A percentile compares a stretch with the other conserved stretches of the same genome.
Conservation (phyloP, 1,284 basidiomycete species). For the Ustilago hordei region DNA sequence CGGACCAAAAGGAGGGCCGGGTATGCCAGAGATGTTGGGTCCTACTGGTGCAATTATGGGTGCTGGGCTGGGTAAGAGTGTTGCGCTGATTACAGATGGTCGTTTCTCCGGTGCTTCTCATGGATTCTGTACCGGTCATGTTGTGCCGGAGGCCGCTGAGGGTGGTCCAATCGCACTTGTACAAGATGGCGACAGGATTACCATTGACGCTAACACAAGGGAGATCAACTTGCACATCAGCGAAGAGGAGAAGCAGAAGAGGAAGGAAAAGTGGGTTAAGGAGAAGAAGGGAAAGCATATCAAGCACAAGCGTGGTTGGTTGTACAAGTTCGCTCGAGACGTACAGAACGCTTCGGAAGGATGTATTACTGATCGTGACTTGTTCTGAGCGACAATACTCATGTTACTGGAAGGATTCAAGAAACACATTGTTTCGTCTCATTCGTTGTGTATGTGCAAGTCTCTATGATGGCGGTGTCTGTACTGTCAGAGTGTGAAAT, state of each 20-base stretch:
- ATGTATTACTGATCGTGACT: constrained; percentile 46
- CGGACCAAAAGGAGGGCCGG: constrained; percentile 90
- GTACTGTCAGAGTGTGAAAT: background rate
- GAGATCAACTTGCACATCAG: constrained; percentile 54
- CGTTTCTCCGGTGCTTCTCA: constrained; percentile 86
- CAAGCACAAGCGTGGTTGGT: constrained; percentile 49
- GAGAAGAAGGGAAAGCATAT: constrained; percentile 37
- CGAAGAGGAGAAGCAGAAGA: constrained; percentile 22
- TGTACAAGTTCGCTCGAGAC: constrained; percentile 52
- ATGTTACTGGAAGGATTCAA: background rate
- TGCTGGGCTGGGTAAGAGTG: constrained; percentile 88
- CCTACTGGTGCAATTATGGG: constrained; percentile 73
- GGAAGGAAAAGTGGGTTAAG: constrained; percentile 41
- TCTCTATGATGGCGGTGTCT: background rate
- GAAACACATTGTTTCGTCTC: constrained; percentile 9
- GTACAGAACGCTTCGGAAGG: constrained; percentile 53
- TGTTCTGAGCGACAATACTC: constrained; percentile 23
- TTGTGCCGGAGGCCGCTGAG: constrained; percentile 89
- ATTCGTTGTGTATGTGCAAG: background rate
- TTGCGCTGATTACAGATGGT: constrained; percentile 94
- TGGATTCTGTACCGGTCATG: constrained; percentile 87
- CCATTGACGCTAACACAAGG: constrained; percentile 75
- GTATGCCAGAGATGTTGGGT: constrained; percentile 96
- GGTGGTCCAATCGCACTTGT: constrained; percentile 92
- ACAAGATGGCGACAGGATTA: constrained; percentile 85